Percentiles rank a stretch among this genome's conserved stretches.
Conservation (phyloP, 2,329 filamentous ascomycete species). For the Tolypocladium sp. region DNA sequence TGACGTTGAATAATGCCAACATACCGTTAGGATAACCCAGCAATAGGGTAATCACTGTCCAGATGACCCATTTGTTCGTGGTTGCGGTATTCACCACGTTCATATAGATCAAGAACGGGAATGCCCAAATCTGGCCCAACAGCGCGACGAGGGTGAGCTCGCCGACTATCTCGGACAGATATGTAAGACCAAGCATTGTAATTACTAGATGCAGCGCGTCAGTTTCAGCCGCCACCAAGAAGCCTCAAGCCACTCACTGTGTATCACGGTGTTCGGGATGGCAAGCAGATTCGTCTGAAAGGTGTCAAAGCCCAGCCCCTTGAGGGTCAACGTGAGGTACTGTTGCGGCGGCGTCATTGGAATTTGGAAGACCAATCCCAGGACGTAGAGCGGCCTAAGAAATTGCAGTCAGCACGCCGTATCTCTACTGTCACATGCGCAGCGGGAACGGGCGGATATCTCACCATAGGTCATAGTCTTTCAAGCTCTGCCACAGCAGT, state of each 20-base stretch:
- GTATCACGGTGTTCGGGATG: constrained; percentile 24
- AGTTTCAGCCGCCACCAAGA: background rate
- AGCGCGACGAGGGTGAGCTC: constrained; percentile 24
- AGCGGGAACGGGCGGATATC: background rate
- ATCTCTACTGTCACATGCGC: too few relatives aligned
- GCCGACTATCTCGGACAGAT: constrained; percentile 2
- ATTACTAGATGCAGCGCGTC: background rate
- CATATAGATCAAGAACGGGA: constrained; percentile 43
- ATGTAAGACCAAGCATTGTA: constrained; percentile 7
- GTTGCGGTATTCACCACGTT: constrained; percentile 16
- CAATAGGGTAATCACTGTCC: constrained; percentile 22
- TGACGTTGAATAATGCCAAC: constrained; percentile 1
- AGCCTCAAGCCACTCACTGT: background rate
- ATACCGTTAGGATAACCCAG: constrained; percentile 32
- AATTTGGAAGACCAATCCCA: constrained; percentile 36
- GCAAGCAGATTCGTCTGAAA: constrained; percentile 36
- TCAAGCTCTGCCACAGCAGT: constrained; percentile 39
- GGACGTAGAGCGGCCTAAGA: constrained; percentile 12
- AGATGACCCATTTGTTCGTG: constrained; percentile 22
- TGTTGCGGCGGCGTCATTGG: constrained; percentile 27
- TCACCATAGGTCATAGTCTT: constrained; percentile 51
- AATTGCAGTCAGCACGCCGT: background rate
- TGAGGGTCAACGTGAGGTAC: constrained; percentile 34
- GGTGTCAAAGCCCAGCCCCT: constrained; percentile 28
- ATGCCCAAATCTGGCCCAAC: constrained; percentile 37